Evolutionary conservation across 78 protist genomes (phyloP).

Genomic region (Anaeramoeba flamelloides): DNA sequence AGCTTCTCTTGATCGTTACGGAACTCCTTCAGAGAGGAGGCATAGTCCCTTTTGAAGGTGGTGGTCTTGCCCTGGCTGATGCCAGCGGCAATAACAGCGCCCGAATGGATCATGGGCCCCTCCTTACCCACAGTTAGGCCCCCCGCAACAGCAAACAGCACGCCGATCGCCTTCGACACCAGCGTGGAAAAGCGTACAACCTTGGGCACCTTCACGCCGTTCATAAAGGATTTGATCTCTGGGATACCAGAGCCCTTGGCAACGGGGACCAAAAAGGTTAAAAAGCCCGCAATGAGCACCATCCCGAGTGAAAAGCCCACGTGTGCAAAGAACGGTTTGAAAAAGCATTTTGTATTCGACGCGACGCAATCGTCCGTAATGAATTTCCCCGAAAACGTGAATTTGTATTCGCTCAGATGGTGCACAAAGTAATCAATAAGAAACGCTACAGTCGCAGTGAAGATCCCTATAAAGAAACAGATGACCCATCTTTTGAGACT

Average conservation of each 20-base stretch:
- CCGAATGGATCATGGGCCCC: conserved; percentile 74
- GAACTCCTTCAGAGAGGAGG: conserved; percentile 16
- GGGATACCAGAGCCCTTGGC: conserved; percentile 62
- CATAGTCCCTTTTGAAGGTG: background rate
- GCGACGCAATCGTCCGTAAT: too few relatives aligned
- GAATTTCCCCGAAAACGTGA: too few relatives aligned
- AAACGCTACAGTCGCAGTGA: background rate
- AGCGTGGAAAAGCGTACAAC: conserved; percentile 41
- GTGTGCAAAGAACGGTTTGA: too few relatives aligned
- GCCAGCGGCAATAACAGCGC: conserved; percentile 59
- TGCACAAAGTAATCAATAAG: background rate
- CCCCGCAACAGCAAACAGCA: conserved; percentile 36
- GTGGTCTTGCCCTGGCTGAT: conserved; percentile 52
- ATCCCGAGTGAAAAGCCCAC: too few relatives aligned
- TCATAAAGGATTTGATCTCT: conserved; percentile 64
- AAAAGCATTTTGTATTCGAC: too few relatives aligned
- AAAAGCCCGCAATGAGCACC: too few relatives aligned
- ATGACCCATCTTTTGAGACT: background rate
- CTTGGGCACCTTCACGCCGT: conserved; percentile 61
- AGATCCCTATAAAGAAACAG: background rate
- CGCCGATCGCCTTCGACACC: conserved; percentile 34
- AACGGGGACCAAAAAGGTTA: too few relatives aligned
- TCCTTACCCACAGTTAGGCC: conserved; percentile 51
- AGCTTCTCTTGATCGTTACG: conserved; percentile 56
- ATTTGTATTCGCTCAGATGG: background rate